These are phyloP conservation scores for Leucocoprinus leucothites DNA, from an alignment of 768 basidiomycete genomes.

Conservation along the genomic window DNA sequence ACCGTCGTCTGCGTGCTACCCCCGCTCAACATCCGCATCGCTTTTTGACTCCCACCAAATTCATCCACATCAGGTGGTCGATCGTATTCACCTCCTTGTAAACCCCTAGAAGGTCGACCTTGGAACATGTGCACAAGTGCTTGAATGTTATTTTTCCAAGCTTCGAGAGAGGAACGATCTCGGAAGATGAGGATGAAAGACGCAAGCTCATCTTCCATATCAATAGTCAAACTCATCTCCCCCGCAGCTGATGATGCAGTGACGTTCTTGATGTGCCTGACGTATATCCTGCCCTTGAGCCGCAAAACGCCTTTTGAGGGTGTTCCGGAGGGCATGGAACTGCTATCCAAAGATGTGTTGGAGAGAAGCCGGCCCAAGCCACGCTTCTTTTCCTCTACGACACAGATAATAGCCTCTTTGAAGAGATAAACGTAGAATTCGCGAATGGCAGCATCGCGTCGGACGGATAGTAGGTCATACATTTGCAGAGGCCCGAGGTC, in stretches of 20 bases:
- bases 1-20: constrained; percentile 67
- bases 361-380: constrained; percentile 73
- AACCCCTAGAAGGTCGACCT: constrained; percentile 31
- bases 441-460: constrained; percentile 84
- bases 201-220: constrained; percentile 97
- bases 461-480: constrained; percentile 88
- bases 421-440: constrained; percentile 98
- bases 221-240: constrained; percentile 92
- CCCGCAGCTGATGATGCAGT: constrained; percentile 73
- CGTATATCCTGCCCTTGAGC: constrained; percentile 93
- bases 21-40: constrained; percentile 69
- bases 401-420: constrained; percentile 96
- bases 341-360: constrained; percentile 53
- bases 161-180: constrained; percentile 82
- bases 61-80: constrained; percentile 60
- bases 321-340: constrained; percentile 36
- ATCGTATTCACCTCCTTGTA: constrained; percentile 9
- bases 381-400: constrained; percentile 93
- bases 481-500: constrained; percentile 87
- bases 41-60: constrained; percentile 74
- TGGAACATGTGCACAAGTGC: constrained; percentile 73
- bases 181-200: constrained; percentile 96
- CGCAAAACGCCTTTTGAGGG: constrained; percentile 71
- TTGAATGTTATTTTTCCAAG: constrained; percentile 85
- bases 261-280: constrained; percentile 90